Conservation (phyloP, 176 grass and related monocot genomes). For the Zizania latifolia region DNA sequence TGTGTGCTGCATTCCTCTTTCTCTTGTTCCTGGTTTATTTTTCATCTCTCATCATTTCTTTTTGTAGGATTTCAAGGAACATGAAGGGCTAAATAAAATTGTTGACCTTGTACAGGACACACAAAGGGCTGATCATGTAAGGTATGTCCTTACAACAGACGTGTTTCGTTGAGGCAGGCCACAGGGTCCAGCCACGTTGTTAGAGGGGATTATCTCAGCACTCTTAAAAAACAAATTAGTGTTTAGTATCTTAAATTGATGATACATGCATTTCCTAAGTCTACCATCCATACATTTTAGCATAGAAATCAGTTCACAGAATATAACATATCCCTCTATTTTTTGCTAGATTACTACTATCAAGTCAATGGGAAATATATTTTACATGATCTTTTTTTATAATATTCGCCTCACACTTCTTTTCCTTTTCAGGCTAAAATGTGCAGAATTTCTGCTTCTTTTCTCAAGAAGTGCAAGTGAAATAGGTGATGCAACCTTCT, state of each 20-base stretch:
- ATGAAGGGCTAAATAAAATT: conserved; percentile 37
- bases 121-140: conserved; percentile 30
- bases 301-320: too few species aligned
- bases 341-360: too few species aligned
- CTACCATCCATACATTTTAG: too few species aligned
- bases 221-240: too few species aligned
- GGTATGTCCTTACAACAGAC: conserved; percentile 11
- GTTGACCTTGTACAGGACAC: conserved; percentile 30
- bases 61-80: conserved; percentile 49
- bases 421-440: conserved; percentile 43
- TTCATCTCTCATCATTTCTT: not conserved
- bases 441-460: conserved; percentile 52
- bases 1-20: not conserved
- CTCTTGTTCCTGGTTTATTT: not conserved
- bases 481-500: not conserved
- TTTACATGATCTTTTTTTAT: not conserved
- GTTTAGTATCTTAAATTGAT: too few species aligned
- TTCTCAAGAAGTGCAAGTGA: conserved; percentile 30
- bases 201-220: too few species aligned
- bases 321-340: too few species aligned
- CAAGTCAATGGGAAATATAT: too few species aligned
- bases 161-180: too few species aligned
- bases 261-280: too few species aligned
- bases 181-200: too few species aligned
- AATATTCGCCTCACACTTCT: not conserved